These are phyloP conservation scores for Akanthomyces uredinophilus DNA, from an alignment of 2,329 filamentous ascomycete species.

Conservation along the genomic window DNA sequence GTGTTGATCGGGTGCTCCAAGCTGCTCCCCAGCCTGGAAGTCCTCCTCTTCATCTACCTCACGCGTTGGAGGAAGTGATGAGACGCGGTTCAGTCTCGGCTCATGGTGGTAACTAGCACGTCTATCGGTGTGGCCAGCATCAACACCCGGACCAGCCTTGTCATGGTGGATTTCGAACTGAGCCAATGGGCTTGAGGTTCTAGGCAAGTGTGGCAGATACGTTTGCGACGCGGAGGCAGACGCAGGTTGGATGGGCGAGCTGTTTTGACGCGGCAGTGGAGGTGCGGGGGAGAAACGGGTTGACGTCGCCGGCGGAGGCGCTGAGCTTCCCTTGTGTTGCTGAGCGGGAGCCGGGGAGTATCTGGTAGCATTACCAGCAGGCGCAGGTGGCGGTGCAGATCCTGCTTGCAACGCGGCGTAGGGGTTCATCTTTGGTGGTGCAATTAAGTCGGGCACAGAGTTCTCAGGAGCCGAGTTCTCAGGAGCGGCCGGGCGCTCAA, in stretches of 20 bases:
- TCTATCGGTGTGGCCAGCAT: constrained; percentile 40
- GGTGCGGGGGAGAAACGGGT: constrained; percentile 52
- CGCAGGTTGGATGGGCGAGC: constrained; percentile 35
- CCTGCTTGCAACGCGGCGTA: constrained; percentile 44
- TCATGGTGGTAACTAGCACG: constrained; percentile 52
- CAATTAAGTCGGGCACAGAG: constrained; percentile 40
- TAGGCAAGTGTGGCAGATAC: constrained; percentile 52
- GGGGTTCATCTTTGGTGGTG: constrained; percentile 47
- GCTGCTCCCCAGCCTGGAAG: constrained; percentile 25
- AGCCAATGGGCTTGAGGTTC: constrained; percentile 61
- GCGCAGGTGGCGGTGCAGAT: constrained; percentile 27
- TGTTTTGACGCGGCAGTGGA: constrained; percentile 34
- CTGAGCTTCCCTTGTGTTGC: constrained; percentile 34
- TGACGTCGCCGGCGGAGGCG: constrained; percentile 32
- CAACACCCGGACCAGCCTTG: constrained; percentile 29
- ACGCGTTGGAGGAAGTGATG: constrained; percentile 55
- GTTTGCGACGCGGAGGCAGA: constrained; percentile 37
- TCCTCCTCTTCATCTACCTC: constrained; percentile 59
- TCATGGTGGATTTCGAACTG: constrained; percentile 54
- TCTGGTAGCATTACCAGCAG: constrained; percentile 35
- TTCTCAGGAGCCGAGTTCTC: constrained; percentile 32
- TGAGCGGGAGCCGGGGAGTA: constrained; percentile 59
- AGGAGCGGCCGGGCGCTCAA: constrained; percentile 27
- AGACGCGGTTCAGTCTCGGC: constrained; percentile 47
- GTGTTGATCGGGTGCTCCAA: constrained; percentile 21